Percentiles rank a stretch among this genome's conserved stretches.
Evolutionary conservation across 352 stramenopile species (phyloP).

Genomic region (Globisporangium spiculum): DNA sequence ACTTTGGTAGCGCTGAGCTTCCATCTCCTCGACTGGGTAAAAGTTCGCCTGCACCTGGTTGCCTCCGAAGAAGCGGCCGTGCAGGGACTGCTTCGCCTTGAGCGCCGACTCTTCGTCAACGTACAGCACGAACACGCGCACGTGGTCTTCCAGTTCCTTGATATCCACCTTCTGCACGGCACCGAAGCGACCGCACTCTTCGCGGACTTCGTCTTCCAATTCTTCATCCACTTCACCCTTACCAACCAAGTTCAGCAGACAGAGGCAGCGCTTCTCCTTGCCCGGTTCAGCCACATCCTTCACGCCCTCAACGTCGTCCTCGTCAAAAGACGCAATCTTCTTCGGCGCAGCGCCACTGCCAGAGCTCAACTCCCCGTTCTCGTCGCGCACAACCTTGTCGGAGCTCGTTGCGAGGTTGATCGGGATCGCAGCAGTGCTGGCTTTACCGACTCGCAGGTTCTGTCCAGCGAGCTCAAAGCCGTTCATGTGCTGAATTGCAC

Average conservation of each 20-base stretch:
- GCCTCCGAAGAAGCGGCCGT: constrained; percentile 74
- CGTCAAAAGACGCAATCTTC: constrained; percentile 34
- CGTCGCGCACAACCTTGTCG: constrained; percentile 56
- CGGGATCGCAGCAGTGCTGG: constrained; percentile 56
- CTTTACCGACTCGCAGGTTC: constrained; percentile 75
- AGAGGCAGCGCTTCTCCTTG: constrained; percentile 54
- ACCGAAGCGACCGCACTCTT: constrained; percentile 68
- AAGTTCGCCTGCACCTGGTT: constrained; percentile 71
- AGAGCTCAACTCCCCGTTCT: constrained; percentile 14
- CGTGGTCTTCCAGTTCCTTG: constrained; percentile 61
- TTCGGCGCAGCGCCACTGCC: constrained; percentile 14
- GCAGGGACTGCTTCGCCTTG: constrained; percentile 55
- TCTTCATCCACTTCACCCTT: constrained; percentile 71
- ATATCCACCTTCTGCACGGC: constrained; percentile 53
- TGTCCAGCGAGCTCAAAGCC: constrained; percentile 75
- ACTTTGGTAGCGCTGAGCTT: constrained; percentile 44
- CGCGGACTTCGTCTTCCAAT: constrained; percentile 59
- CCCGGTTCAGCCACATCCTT: constrained; percentile 33
- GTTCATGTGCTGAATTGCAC: constrained; percentile 83
- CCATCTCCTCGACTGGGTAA: constrained; percentile 48
- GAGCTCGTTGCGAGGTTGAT: constrained; percentile 66
- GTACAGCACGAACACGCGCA: constrained; percentile 81
- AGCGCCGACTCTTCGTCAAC: constrained; percentile 35
- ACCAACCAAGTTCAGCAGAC: constrained; percentile 69
- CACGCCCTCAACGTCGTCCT: constrained; percentile 59